Base-by-base conservation (phyloP, 371 early-diverging fungal species). In the Polyrhizophydium stewartii region DNA sequence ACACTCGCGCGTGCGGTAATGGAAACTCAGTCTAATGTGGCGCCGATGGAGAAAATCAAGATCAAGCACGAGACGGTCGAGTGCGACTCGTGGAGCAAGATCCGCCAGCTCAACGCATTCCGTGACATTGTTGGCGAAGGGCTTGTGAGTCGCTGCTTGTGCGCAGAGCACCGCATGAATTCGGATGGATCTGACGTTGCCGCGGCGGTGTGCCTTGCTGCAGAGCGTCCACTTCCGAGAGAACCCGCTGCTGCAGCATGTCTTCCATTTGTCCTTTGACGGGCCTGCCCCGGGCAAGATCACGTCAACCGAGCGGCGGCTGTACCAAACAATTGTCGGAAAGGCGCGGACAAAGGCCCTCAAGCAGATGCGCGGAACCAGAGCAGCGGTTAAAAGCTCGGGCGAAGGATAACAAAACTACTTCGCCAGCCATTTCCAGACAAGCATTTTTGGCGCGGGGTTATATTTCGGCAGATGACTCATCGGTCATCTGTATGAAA, bases 31-130 rank as follows among this genome's bases (percentile, higher is more conserved):
- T n/a, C n/a, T n/a, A 80, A 81, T 25, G 64, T 70, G 16, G 58
- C 66, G 35, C 87, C 89, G 0, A 52, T 61, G 10, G 68, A 83
- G 58, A 79, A 77, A 49, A 63, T 87, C 40, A 77, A 76, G 40
- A 70, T 89, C 50, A 56, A 46, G 19, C 66, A 68, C 5, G 62
- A 66, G 49, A 50, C 61, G 0, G 61, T 84, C 33, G 52, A 37
- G 7, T 76, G 84, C 51, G 52, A 64, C 13, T 61, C 59, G 19
- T 83, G 84, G 84, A 56, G 57, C n/a, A 72, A 80, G 35, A 78
- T 83, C 24, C 37, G 64, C 38, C 76, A 77, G 27, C 61, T 82
- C 19, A 62, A 76, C 24, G 66, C 73, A 13, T 78, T 83, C 52
- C 67, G 77, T 13, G 59, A 64, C 0, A 59, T 55, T 9, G 57